Conservation (phyloP, 2,329 filamentous ascomycete species). For the Podosphaera xanthii region DNA sequence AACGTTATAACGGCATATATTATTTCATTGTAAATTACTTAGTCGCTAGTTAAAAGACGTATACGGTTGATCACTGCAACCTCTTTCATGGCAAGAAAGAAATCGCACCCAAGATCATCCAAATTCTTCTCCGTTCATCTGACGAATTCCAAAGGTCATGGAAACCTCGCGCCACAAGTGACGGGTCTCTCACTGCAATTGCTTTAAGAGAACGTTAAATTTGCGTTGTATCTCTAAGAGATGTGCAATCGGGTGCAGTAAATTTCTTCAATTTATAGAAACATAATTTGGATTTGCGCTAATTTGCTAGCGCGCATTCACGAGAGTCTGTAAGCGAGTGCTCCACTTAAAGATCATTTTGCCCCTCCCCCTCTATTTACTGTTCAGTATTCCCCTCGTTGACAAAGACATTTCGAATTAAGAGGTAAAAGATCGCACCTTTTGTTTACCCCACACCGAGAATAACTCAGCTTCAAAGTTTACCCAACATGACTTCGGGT, state of each 20-base stretch:
- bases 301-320: not conserved
- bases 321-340: not conserved
- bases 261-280: not conserved
- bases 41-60: constrained; percentile 2
- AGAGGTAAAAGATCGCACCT: not conserved
- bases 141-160: constrained; percentile 15
- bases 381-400: not conserved
- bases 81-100: constrained; percentile 10
- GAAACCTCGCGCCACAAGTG: constrained; percentile 13
- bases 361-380: not conserved
- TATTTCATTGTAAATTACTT: too few relatives aligned
- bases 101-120: constrained; percentile 16
- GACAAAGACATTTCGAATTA: not conserved
- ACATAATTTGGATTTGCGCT: not conserved
- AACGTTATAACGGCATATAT: too few relatives aligned
- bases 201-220: constrained; percentile 14
- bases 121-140: constrained; percentile 14
- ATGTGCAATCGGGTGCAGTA: not conserved
- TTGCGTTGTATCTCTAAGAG: constrained; percentile 8
- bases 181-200: constrained; percentile 15
- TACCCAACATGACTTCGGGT: not conserved
- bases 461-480: not conserved
- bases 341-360: not conserved
- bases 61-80: constrained; percentile 16
- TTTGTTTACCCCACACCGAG: not conserved